phyloP scores from a whole-genome alignment of 2,329 filamentous ascomycete species.

The Pestalotiopsis sp. region DNA sequence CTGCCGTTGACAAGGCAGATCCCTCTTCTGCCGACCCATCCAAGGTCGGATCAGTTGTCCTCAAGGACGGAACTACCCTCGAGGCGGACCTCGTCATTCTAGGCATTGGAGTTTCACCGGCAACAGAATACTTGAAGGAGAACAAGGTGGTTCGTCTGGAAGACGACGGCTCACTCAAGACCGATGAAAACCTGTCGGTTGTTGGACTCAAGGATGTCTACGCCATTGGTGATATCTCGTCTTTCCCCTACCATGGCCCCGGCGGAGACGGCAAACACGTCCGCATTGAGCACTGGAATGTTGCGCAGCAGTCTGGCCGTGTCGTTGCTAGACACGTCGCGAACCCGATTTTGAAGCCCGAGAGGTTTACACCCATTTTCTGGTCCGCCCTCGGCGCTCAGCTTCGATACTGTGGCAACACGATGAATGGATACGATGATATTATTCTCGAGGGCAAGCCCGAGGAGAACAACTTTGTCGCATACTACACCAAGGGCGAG shows the following conservation, averaged over 20 bases:
- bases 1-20: constrained; percentile 80
- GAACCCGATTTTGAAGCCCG: constrained; percentile 60
- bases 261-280: constrained; percentile 72
- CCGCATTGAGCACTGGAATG: constrained; percentile 98
- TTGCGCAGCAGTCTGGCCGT: constrained; percentile 90
- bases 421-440: constrained; percentile 81
- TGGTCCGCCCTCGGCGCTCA: constrained; percentile 93
- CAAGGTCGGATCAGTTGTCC: constrained; percentile 76
- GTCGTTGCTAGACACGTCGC: constrained; percentile 77
- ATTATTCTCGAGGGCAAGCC: constrained; percentile 77
- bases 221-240: constrained; percentile 93
- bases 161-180: constrained; percentile 81
- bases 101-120: constrained; percentile 84
- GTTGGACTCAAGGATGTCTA: constrained; percentile 80
- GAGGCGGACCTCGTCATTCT: constrained; percentile 89
- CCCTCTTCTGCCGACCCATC: constrained; percentile 67
- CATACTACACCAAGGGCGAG: constrained; percentile 86
- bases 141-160: constrained; percentile 73
- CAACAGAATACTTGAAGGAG: constrained; percentile 78
- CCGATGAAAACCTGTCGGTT: constrained; percentile 79
- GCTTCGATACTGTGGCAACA: constrained; percentile 91
- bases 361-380: constrained; percentile 89
- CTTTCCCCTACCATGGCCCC: constrained; percentile 90
- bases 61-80: constrained; percentile 84
- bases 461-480: constrained; percentile 79